These are phyloP conservation scores for Mycena haematopus DNA, from an alignment of 768 basidiomycete genomes.

Conservation along the genomic window DNA sequence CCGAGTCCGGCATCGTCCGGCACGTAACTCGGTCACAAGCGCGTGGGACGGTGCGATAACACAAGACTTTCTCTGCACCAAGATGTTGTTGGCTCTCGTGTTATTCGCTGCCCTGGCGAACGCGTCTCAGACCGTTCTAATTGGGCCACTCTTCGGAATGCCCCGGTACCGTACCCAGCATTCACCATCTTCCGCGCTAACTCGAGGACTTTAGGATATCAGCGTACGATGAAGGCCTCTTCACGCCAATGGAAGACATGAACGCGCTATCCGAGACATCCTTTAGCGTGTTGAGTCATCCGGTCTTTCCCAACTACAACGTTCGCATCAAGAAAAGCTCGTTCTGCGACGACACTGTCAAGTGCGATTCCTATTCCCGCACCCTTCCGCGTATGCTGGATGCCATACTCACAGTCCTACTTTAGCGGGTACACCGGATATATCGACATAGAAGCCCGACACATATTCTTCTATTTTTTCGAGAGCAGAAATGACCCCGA, in stretches of 20 bases:
- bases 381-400: not conserved
- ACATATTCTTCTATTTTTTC: constrained; percentile 81
- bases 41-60: no score
- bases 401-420: not conserved
- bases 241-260: constrained; percentile 29
- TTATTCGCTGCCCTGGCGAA: not conserved
- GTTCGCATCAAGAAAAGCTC: constrained; percentile 48
- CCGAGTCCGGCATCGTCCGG: not conserved
- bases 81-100: constrained; percentile 3
- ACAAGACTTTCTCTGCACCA: no score
- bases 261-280: constrained; percentile 34
- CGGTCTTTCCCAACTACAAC: constrained; percentile 49
- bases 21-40: no score
- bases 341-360: constrained; percentile 49
- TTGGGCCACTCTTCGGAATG: not conserved
- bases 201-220: not conserved
- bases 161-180: not conserved
- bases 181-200: not conserved
- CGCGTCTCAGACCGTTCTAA: constrained; percentile 13
- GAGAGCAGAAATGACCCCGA: constrained; percentile 69
- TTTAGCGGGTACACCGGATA: constrained; percentile 67
- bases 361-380: constrained; percentile 32
- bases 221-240: constrained; percentile 29
- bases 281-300: constrained; percentile 50
- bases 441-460: constrained; percentile 67